Base-by-base conservation (phyloP, 129 eudicot genomes). In the Tagetes erecta region DNA sequence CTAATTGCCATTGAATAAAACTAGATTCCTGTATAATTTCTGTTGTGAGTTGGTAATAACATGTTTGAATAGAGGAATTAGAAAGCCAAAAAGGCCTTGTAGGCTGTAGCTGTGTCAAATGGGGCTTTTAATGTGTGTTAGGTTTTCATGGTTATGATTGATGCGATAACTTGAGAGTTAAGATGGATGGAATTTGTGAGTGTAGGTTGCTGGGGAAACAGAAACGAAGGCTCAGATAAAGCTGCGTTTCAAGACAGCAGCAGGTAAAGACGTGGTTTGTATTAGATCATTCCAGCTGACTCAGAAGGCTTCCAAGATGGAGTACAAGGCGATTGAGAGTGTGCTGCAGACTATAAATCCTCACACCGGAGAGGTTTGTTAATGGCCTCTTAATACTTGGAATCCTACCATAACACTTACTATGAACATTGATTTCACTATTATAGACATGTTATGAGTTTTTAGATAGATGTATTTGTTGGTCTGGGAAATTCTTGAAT, bases 201-300 rank as follows among this genome's bases (percentile, higher is more conserved):
- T 84, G 71, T 76, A 93, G 98, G 98, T 93, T 64, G 97, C 98
- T 4, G 98, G 98, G 35, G 97, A 93, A 80, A 93, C 98, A 5
- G 98, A 90, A 86, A 93, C 98, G 0, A 93, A 93, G 80, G 98
- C 92, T 5, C 98, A 90, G 64, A 93, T 93, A 44, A 93, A 93
- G 84, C 83, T 93, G 53, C 87, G 96, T 38, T 93, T 93, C 68
- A 93, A 88, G 86, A 93, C 98, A 30, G 96, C 97, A 3, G 97
- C 97, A 5, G 94, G 96, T 59, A 93, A 93, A 78, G 98, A 93
- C 67, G 98, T 90, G 34, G 98, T 93, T 66, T 93, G 98, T 76
- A 93, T 93, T 81, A 84, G 98, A 75, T 93, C 98, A 13, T 93
- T 90, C 78, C 98, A 90, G 86, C 81, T 93, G 64, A 90, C 98